Conservation (phyloP, 164 flowering plant species). For the Magnolia sinica region DNA sequence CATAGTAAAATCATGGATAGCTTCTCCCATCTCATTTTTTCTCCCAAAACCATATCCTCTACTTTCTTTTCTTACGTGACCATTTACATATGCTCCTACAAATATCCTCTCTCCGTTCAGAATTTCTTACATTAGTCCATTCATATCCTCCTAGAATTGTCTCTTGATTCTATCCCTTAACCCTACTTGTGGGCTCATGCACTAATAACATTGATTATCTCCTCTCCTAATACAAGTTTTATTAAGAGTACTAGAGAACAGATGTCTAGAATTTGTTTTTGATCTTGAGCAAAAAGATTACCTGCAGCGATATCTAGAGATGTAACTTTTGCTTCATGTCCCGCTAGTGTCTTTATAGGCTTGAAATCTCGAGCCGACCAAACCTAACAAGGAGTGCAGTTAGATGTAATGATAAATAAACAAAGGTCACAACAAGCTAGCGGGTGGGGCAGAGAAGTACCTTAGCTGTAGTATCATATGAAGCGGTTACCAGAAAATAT, state of each 20-base stretch:
- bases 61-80: too few species aligned
- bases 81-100: too few species aligned
- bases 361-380: slow-evolving; percentile 96
- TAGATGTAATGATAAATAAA: slow-evolving; percentile 1
- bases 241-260: background rate
- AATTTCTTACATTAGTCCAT: too few species aligned
- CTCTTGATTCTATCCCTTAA: background rate
- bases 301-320: slow-evolving; percentile 76
- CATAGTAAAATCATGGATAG: too few species aligned
- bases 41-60: too few species aligned
- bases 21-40: too few species aligned
- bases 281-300: slow-evolving; percentile 19
- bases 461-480: slow-evolving; percentile 92
- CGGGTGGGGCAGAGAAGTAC: slow-evolving; percentile 22
- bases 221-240: background rate
- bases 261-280: background rate
- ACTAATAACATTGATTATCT: background rate
- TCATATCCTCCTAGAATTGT: too few species aligned
- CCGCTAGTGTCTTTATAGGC: slow-evolving; percentile 80
- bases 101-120: too few species aligned
- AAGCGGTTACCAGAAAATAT: slow-evolving; percentile 78
- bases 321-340: slow-evolving; percentile 88
- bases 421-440: background rate
- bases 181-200: background rate
- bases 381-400: slow-evolving; percentile 38